Base-by-base conservation (phyloP, 345 rosid species). In the Xanthoceras sorbifolium region DNA sequence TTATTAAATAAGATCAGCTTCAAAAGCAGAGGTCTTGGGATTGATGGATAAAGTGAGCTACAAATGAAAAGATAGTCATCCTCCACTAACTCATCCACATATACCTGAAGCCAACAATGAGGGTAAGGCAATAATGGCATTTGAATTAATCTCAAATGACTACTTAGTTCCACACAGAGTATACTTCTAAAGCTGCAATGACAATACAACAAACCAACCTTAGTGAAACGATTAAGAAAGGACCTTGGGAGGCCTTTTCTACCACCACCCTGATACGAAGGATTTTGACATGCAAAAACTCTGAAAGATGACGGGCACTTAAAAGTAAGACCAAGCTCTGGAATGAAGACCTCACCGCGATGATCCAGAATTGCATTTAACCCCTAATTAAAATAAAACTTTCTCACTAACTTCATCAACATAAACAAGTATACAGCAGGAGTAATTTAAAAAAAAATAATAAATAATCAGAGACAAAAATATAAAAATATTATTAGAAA, bases 251-350 rank as follows among this genome's bases (percentile, higher is more conserved):
- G 97, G 79, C 97, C 97, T 86, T 95, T 95, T 82, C 99, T 84
- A 61, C 99, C 99, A 81, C 99, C 99, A 71, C 99, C 99, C 85
- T 95, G 98, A 79, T 89, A 86, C 62, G 97, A 86, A 82, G 99
- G 99, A 85, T 95, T 95, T 87, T 95, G 99, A 81, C 99, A 95
- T 46, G 98, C 97, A 84, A 95, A 95, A 80, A 95, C 85, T 82
- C 94, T 89, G 76, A 95, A 95, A 71, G 97, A 84, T 52, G 91
- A 78, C 20, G 94, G 97, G 71, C 99, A 95, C 69, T 79, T 90
- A 80, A 87, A 95, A 42, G 97, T 87, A 74, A 79, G 88, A 64
- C 92, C 92, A 31, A 95, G 89, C 84, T 95, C 99, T 18, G 99
- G 99, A 84, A 95, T 90, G 83, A 90, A 95, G 69, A 93, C 94